Conservation (phyloP, 2,329 filamentous ascomycete species). For the Ophiosphaerella korrae region DNA sequence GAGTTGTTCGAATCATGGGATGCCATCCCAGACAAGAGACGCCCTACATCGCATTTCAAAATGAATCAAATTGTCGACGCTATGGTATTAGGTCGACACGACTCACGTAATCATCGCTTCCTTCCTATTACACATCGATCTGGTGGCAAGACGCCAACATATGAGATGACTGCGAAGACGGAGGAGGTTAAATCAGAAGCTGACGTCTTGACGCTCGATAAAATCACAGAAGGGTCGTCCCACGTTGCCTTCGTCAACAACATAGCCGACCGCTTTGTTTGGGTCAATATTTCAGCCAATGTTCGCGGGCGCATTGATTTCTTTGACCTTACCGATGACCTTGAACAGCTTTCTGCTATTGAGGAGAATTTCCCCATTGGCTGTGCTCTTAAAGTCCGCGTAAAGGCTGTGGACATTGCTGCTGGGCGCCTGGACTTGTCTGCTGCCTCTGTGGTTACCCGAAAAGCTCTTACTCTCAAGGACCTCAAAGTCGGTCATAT, state of each 20-base stretch:
- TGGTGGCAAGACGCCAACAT: constrained; percentile 72
- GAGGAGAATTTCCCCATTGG: constrained; percentile 84
- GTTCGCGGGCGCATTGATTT: constrained; percentile 82
- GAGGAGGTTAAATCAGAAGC: constrained; percentile 59
- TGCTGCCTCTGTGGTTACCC: constrained; percentile 66
- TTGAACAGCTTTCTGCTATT: constrained; percentile 77
- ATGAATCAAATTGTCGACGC: constrained; percentile 73
- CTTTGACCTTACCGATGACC: constrained; percentile 85
- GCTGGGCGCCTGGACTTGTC: constrained; percentile 83
- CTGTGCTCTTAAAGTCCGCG: constrained; percentile 81
- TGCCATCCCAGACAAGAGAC: constrained; percentile 80
- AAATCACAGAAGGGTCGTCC: constrained; percentile 72
- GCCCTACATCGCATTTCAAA: constrained; percentile 76
- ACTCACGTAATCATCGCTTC: constrained; percentile 88
- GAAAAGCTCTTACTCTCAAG: constrained; percentile 68
- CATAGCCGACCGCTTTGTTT: constrained; percentile 75
- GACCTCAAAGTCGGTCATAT: constrained; percentile 79
- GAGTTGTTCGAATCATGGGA: constrained; percentile 89
- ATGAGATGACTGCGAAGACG: constrained; percentile 85
- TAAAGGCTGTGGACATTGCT: constrained; percentile 72
- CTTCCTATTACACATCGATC: constrained; percentile 87
- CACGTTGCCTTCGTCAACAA: constrained; percentile 93
- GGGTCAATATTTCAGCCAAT: constrained; percentile 88
- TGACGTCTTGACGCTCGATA: constrained; percentile 70
- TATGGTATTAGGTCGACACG: constrained; percentile 83